phyloP scores from a whole-genome alignment of 805 yeast species.

The Cyberlindnera americana region DNA sequence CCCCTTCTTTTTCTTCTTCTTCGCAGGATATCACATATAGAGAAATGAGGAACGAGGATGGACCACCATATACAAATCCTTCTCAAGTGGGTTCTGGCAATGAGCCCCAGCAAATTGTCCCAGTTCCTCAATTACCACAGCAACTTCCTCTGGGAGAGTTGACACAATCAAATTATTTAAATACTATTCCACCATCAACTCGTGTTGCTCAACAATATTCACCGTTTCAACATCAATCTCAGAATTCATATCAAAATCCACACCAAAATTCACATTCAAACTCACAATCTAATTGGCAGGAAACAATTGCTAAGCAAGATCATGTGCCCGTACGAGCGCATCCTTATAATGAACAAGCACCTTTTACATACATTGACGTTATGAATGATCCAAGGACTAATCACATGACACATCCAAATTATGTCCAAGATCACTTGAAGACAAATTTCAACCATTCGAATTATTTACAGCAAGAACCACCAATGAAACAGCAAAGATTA shows the following conservation, averaged over 20 bases:
- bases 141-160: not conserved
- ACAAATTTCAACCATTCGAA: constrained; percentile 6
- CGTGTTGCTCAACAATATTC: too few relatives aligned
- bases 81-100: not conserved
- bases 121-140: not conserved
- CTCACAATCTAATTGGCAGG: not conserved
- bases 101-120: not conserved
- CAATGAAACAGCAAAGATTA: not conserved
- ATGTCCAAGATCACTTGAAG: constrained; percentile 4
- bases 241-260: not conserved
- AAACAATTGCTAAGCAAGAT: not conserved
- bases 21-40: not conserved
- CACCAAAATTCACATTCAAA: not conserved
- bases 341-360: not conserved
- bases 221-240: not conserved
- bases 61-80: not conserved
- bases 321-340: not conserved
- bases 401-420: not conserved
- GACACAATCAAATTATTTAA: not conserved
- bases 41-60: constrained; percentile 2
- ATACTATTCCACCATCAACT: too few relatives aligned
- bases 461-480: not conserved
- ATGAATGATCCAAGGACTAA: not conserved
- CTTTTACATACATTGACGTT: not conserved
- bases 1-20: not conserved